Conservation (phyloP, 345 rosid species). For the Carallia pectinifolia region DNA sequence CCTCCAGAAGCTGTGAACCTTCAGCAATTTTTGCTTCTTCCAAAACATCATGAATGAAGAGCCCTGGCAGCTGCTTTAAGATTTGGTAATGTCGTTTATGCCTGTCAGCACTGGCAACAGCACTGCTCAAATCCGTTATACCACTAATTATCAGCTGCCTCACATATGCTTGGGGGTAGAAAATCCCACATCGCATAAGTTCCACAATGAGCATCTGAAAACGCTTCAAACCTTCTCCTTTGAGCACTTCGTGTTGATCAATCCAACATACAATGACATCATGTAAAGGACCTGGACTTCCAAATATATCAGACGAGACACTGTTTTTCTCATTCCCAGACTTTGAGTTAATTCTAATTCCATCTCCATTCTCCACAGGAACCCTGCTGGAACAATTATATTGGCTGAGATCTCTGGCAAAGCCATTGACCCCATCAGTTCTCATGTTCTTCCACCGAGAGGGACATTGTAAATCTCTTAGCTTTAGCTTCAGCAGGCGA, state of each 20-base stretch:
- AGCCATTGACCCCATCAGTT: conserved; percentile 35
- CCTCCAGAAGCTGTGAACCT: conserved; percentile 57
- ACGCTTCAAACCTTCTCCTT: conserved; percentile 67
- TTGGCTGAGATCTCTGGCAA: conserved; percentile 24
- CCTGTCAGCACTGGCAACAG: conserved; percentile 46
- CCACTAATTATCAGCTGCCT: conserved; percentile 89
- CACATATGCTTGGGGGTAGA: conserved; percentile 82
- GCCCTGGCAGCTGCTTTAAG: conserved; percentile 76
- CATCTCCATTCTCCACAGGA: conserved; percentile 31
- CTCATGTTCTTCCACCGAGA: conserved; percentile 35
- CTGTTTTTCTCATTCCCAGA: conserved; percentile 20
- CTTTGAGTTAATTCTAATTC: conserved; percentile 27
- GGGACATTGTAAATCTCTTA: conserved; percentile 47
- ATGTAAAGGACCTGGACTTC: conserved; percentile 87
- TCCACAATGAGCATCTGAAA: conserved; percentile 71
- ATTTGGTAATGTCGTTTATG: conserved; percentile 69
- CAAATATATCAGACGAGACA: conserved; percentile 50
- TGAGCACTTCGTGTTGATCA: conserved; percentile 84
- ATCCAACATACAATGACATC: conserved; percentile 94
- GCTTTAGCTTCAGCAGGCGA: conserved; percentile 71
- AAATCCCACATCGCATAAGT: conserved; percentile 73
- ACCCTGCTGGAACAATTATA: conserved; percentile 33
- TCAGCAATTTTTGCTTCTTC: conserved; percentile 63
- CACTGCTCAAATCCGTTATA: conserved; percentile 54
- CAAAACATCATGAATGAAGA: conserved; percentile 53